Conservation (phyloP, 441 rosid species). For the Populus hybrid region DNA sequence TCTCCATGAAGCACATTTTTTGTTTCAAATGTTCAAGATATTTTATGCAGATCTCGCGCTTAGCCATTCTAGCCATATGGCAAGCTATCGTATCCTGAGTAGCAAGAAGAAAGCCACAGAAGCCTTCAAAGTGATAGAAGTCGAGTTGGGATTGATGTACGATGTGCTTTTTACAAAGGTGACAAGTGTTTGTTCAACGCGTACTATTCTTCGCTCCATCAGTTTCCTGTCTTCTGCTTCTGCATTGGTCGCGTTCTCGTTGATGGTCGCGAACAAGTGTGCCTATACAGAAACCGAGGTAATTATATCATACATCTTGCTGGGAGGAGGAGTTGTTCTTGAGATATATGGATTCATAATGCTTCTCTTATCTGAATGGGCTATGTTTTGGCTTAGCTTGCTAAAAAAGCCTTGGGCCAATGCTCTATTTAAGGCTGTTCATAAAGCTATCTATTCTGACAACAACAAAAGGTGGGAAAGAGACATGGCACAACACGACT, state of each 20-base stretch:
- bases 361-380: too few relatives aligned
- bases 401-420: too few relatives aligned
- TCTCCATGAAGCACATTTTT: not conserved
- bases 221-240: not conserved
- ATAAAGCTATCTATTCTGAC: too few relatives aligned
- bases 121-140: not conserved
- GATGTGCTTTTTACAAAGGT: not conserved
- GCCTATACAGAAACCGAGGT: not conserved
- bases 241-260: not conserved
- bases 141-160: not conserved
- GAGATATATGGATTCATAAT: too few relatives aligned
- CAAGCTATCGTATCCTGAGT: not conserved
- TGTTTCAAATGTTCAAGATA: not conserved
- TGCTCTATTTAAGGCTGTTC: too few relatives aligned
- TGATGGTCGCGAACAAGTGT: not conserved
- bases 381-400: too few relatives aligned
- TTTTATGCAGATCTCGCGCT: not conserved
- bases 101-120: not conserved
- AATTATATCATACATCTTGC: not conserved
- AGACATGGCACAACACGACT: too few relatives aligned
- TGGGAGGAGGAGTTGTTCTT: too few relatives aligned
- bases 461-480: too few relatives aligned
- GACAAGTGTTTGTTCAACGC: not conserved
- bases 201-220: not conserved
- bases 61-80: not conserved